These are phyloP conservation scores for Lagerstroemia fauriei DNA, from an alignment of 441 rosid genomes.

Conservation along the genomic window DNA sequence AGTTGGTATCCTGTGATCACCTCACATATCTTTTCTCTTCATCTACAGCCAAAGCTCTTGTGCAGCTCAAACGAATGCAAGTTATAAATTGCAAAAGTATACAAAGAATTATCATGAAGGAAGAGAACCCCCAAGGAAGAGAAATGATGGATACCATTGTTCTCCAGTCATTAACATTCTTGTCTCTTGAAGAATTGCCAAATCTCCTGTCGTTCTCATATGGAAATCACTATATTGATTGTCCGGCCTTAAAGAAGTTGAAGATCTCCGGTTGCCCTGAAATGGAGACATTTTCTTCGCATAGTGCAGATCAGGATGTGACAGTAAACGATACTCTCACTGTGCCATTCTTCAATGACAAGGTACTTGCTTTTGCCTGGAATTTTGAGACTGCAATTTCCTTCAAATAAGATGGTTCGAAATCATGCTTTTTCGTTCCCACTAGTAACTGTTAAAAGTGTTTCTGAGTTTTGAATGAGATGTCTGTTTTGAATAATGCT, in stretches of 20 bases:
- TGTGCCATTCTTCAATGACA: too few species aligned
- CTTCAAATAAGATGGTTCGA: too few species aligned
- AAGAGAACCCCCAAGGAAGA: background rate
- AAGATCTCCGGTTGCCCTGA: background rate
- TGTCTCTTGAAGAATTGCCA: background rate
- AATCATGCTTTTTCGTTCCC: too few species aligned
- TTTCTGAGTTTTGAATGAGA: too few species aligned
- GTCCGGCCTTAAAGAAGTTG: background rate
- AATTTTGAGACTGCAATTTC: too few species aligned
- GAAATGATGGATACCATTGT: background rate
- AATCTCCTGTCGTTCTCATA: background rate
- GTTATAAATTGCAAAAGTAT: background rate
- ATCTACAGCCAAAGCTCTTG: conserved; percentile 2
- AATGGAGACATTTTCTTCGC: background rate
- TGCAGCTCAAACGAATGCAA: conserved; percentile 11
- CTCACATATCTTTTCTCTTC: conserved; percentile 16
- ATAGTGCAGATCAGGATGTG: too few species aligned
- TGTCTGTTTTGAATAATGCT: too few species aligned
- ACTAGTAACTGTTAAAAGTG: too few species aligned
- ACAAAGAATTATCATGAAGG: conserved; percentile 6
- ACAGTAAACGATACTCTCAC: too few species aligned
- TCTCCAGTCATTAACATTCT: background rate
- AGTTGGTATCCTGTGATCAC: conserved; percentile 11
- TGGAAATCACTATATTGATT: background rate
- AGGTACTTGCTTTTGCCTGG: too few species aligned